Conservation (phyloP, 768 basidiomycete genomes). For the Austroboletus eburneus region DNA sequence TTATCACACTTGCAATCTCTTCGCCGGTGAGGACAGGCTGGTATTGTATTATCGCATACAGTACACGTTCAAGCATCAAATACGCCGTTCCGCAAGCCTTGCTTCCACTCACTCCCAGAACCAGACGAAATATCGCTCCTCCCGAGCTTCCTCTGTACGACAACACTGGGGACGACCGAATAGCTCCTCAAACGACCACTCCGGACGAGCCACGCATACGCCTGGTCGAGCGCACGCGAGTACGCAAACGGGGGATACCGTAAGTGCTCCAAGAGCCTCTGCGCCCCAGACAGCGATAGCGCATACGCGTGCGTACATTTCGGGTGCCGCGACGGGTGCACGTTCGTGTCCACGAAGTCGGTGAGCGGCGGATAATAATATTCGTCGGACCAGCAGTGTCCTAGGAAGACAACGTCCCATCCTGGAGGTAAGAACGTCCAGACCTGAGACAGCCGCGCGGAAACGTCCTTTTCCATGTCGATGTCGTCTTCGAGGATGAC, state of each 20-base stretch:
- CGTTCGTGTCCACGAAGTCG: slow-evolving; percentile 16
- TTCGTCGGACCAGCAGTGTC: slow-evolving; percentile 81
- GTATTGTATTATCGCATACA: too few relatives aligned
- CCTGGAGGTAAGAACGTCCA: slow-evolving; percentile 52
- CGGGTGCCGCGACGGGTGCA: too few relatives aligned
- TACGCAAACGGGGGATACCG: slow-evolving; percentile 67
- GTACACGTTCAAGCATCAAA: slow-evolving; percentile 32
- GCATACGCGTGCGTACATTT: slow-evolving; percentile 76
- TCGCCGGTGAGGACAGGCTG: too few relatives aligned
- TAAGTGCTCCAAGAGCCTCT: slow-evolving; percentile 55
- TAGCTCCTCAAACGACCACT: slow-evolving; percentile 53
- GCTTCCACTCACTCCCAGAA: too few relatives aligned
- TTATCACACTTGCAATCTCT: too few relatives aligned
- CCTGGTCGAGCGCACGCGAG: slow-evolving; percentile 74
- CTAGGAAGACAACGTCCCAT: slow-evolving; percentile 76
- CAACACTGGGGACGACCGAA: too few relatives aligned
- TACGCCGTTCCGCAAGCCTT: slow-evolving; percentile 43
- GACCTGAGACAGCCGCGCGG: slow-evolving; percentile 35
- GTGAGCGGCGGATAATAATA: slow-evolving; percentile 39
- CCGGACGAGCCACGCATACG: slow-evolving; percentile 61
- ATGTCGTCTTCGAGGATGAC: too few relatives aligned
- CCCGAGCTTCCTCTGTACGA: too few relatives aligned
- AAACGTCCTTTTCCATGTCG: slow-evolving; percentile 67
- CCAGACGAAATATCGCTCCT: too few relatives aligned
- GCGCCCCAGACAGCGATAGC: slow-evolving; percentile 55